phyloP scores from a whole-genome alignment of 208 protist species.

The Eutreptiella sp. region DNA sequence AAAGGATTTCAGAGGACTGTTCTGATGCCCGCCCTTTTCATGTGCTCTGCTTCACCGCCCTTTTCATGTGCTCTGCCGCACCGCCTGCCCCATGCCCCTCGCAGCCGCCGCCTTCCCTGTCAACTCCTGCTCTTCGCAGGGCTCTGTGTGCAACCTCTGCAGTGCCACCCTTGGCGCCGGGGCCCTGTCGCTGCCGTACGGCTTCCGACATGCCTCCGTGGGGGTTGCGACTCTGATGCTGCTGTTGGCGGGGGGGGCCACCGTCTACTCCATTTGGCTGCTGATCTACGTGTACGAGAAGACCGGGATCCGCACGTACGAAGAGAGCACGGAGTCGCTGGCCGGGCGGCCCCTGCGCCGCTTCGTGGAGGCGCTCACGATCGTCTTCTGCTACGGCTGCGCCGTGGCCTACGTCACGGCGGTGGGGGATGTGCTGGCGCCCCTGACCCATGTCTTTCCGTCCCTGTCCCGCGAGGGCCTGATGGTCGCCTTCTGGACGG shows the following conservation, averaged over 20 bases:
- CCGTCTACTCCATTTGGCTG: constrained; percentile 63
- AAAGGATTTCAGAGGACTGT: too few species aligned
- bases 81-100: too few species aligned
- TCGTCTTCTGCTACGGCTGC: constrained; percentile 70
- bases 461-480: too few species aligned
- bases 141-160: constrained; percentile 64
- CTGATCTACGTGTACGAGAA: constrained; percentile 52
- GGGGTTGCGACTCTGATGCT: constrained; percentile 44
- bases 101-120: too few species aligned
- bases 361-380: constrained; percentile 48
- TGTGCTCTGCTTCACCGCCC: too few species aligned
- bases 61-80: too few species aligned
- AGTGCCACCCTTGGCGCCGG: constrained; percentile 64
- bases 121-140: constrained; percentile 57
- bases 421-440: constrained; percentile 61
- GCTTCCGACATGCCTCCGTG: constrained; percentile 52
- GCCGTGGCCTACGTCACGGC: constrained; percentile 72
- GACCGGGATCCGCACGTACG: constrained; percentile 59
- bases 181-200: constrained; percentile 58
- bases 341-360: constrained; percentile 49
- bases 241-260: constrained; percentile 44
- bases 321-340: constrained; percentile 53
- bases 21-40: too few species aligned
- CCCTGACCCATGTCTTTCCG: constrained; percentile 44
- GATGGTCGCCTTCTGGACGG: constrained; percentile 59